Base-by-base conservation (phyloP, 2,329 filamentous ascomycete genomes). In the Shiraia bambusicola region DNA sequence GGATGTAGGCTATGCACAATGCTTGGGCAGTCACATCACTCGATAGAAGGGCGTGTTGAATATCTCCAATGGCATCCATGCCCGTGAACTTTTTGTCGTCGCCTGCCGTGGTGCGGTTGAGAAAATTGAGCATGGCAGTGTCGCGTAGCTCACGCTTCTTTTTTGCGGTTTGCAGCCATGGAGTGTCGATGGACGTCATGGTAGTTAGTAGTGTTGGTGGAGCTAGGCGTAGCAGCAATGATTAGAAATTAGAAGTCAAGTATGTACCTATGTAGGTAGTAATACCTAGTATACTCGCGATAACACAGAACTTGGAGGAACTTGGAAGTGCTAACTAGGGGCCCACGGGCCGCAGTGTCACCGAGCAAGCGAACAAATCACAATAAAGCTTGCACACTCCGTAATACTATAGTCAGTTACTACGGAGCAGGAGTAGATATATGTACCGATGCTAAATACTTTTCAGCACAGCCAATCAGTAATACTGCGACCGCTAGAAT, bases 1-100 rank as follows among this genome's bases (percentile, higher is more conserved):
- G 37, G 45, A 65, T 61, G 35, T 62, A 63, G 40, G 62, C 55
- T 27, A 38, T 37, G 33, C 62, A 64, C 22, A 66, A 50, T 41
- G 54, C 47, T 16, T 51, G 44, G 31, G 63, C 61, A 34, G 58
- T 62, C 41, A 64, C 56, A 13, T 49, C 44, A 30, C 60, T 50
- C 32, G 61, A 58, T n/a, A 41, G 46, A 13, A 65, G 57, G 34
- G 53, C 55, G 26, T 50, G 40, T 16, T 55, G 50, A 37, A 62
- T 52, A 9, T 45, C 36, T 13, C 54, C 47, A 19, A 61, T 45
- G 33, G 42, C 31, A 17, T 58, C 57, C 19, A 58, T 47, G 31
- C 43, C 40, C 22, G 45, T 49, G 15, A 44, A 24, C 15, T 39
- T 32, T 33, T 33, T 29, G 34, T 32, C 13, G 11, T 19, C 25